phyloP scores from a whole-genome alignment of 179 eudicot genomes.

The Silene noctiflora region DNA sequence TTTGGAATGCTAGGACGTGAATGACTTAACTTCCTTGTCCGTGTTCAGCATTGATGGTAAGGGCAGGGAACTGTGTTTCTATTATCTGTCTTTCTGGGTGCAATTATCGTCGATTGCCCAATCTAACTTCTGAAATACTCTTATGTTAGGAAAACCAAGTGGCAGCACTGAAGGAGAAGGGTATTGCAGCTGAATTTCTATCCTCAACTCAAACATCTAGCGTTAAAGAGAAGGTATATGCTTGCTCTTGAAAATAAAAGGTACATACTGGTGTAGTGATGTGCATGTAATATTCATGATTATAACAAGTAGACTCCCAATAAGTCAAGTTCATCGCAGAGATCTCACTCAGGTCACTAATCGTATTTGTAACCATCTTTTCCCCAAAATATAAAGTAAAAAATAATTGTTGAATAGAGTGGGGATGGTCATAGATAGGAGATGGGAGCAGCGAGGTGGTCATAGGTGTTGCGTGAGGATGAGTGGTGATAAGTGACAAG shows the following conservation, averaged over 20 bases:
- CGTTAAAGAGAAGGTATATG: conserved; percentile 63
- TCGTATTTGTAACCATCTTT: not conserved
- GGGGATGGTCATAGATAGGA: no score
- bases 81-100: not conserved
- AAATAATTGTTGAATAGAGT: not conserved
- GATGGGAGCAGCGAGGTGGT: no score
- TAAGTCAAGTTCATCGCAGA: not conserved
- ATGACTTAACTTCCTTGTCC: conserved; percentile 24
- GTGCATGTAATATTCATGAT: not conserved
- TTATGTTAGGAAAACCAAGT: conserved; percentile 85
- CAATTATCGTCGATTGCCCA: not conserved
- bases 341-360: not conserved
- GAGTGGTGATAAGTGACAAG: no score
- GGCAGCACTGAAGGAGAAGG: conserved; percentile 66
- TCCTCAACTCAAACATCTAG: conserved; percentile 75
- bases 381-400: not conserved
- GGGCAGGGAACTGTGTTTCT: conserved; percentile 16
- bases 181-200: conserved; percentile 84
- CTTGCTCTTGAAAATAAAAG: not conserved
- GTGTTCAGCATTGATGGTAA: conserved; percentile 39
- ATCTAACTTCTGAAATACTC: not conserved
- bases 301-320: conserved; percentile 13
- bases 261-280: not conserved
- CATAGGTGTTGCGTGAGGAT: no score
- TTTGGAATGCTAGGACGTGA: conserved; percentile 45